A percentile compares a stretch with the other conserved stretches of the same genome.
These are phyloP conservation scores for Trypanosoma theileri DNA, from an alignment of 208 protist genomes.

Conservation along the genomic window DNA sequence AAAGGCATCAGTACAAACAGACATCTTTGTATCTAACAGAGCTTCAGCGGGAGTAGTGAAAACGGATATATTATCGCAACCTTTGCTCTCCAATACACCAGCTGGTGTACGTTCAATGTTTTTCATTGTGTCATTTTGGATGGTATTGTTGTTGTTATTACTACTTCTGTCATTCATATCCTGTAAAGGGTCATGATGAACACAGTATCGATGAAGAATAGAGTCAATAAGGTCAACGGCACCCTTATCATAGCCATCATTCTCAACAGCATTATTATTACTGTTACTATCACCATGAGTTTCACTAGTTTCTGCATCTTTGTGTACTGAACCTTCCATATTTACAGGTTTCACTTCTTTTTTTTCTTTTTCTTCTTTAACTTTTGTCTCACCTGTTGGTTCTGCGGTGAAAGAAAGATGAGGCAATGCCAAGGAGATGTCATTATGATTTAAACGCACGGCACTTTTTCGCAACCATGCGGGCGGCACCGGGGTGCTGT, in stretches of 20 bases:
- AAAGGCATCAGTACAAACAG: neutral
- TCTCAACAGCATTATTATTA: neutral
- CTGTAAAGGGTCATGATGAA: conserved; percentile 1
- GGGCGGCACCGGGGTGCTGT: neutral
- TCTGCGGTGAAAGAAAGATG: neutral
- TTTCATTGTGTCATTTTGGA: neutral
- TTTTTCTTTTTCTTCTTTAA: neutral
- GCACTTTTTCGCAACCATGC: conserved; percentile 2
- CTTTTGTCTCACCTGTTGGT: neutral
- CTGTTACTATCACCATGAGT: too few relatives aligned
- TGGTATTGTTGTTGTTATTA: neutral
- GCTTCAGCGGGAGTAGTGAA: too few relatives aligned
- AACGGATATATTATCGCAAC: too few relatives aligned
- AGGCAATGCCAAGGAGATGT: neutral
- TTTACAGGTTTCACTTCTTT: neutral
- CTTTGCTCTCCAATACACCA: too few relatives aligned
- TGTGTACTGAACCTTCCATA: too few relatives aligned
- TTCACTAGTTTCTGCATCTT: too few relatives aligned
- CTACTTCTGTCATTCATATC: neutral
- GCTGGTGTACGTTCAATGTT: neutral
- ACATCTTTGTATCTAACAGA: too few relatives aligned
- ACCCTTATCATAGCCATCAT: neutral
- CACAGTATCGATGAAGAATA: conserved; percentile 14
- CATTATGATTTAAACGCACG: neutral
- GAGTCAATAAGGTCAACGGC: conserved; percentile 5